Conservation (phyloP, 1,139 yeast genomes). For the Hyphopichia khmerensis region DNA sequence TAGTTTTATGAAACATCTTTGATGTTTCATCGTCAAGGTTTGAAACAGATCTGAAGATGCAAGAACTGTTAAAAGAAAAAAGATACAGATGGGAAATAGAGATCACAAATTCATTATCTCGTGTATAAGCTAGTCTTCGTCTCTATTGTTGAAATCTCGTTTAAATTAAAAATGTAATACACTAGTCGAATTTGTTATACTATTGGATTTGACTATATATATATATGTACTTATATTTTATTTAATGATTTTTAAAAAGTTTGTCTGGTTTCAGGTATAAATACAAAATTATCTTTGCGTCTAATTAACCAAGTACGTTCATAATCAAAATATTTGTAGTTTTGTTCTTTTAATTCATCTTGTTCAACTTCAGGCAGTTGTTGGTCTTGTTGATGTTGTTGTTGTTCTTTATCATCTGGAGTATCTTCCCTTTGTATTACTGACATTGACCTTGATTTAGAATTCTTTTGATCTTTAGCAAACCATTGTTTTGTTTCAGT, state of each 20-base stretch:
- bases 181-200: no score
- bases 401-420: slow-evolving; percentile 15
- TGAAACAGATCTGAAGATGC: no score
- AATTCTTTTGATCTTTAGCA: slow-evolving; percentile 47
- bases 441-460: slow-evolving; percentile 44
- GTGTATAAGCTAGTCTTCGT: no score
- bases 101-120: no score
- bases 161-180: no score
- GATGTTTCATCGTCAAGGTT: no score
- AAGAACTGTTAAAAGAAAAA: no score
- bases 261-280: slow-evolving; percentile 23
- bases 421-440: slow-evolving; percentile 19
- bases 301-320: slow-evolving; percentile 88
- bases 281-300: slow-evolving; percentile 66
- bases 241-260: slow-evolving; percentile 9
- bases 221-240: no score
- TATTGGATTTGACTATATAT: no score
- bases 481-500: slow-evolving; percentile 82
- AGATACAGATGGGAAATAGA: no score
- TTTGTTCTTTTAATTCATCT: slow-evolving; percentile 45
- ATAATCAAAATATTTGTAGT: slow-evolving; percentile 85
- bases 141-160: no score
- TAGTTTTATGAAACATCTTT: no score
- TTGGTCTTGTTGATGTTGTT: slow-evolving; percentile 8
- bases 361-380: slow-evolving; percentile 7